Percentiles rank a stretch among this genome's conserved stretches.
Conservation (phyloP, 139 green algal species). For the Micractinium conductrix region DNA sequence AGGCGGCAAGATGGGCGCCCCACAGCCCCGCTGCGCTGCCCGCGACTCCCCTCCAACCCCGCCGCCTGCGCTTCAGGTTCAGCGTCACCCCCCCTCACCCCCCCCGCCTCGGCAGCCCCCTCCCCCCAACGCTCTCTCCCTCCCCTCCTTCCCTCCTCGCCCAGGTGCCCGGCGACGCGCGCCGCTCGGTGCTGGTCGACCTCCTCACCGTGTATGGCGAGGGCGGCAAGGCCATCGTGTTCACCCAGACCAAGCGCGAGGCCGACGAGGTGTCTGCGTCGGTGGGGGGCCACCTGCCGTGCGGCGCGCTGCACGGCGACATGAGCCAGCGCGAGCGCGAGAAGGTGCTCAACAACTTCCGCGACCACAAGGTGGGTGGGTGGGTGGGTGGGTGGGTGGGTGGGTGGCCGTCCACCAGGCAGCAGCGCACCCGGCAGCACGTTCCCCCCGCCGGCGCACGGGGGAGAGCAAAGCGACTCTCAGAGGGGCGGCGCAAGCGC, state of each 20-base stretch:
- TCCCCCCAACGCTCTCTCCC: background rate
- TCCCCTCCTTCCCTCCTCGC: conserved; percentile 45
- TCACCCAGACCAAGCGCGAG: conserved; percentile 88
- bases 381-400: background rate
- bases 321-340: conserved; percentile 63
- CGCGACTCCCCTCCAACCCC: background rate
- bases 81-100: too few species aligned
- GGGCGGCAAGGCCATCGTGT: conserved; percentile 84
- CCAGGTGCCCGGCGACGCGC: conserved; percentile 53
- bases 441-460: too few species aligned
- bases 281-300: conserved; percentile 47
- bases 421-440: too few species aligned
- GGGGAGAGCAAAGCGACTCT: too few species aligned
- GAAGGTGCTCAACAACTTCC: conserved; percentile 88
- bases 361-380: conserved; percentile 40
- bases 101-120: background rate
- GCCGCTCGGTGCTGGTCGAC: conserved; percentile 81
- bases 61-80: too few species aligned
- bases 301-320: conserved; percentile 76
- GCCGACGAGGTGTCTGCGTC: conserved; percentile 83
- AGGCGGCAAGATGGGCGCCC: background rate
- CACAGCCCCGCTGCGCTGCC: background rate
- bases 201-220: conserved; percentile 84
- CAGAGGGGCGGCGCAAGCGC: background rate
- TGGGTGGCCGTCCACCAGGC: too few species aligned